Conservation (phyloP, 345 rosid genomes). For the Brassica carinata region DNA sequence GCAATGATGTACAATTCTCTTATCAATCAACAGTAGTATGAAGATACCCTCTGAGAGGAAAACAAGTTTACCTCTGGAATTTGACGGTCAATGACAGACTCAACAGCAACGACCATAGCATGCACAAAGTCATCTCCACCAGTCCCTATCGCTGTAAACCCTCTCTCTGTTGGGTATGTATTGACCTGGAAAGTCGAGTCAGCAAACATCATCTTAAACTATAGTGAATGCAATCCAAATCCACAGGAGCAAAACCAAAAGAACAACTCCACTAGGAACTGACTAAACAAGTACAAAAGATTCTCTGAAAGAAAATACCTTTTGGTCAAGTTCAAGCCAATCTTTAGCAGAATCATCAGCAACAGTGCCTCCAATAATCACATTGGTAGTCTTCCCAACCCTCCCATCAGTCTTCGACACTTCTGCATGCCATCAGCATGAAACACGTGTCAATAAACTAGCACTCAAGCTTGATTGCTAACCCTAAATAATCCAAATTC, state of each 20-base stretch:
- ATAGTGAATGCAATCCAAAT: constrained; percentile 10
- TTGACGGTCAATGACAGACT: constrained; percentile 82
- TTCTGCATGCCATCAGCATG: constrained; percentile 48
- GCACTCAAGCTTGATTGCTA: neutral
- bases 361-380: constrained; percentile 92
- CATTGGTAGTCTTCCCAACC: constrained; percentile 91
- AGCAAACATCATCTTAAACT: neutral
- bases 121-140: constrained; percentile 99
- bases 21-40: neutral
- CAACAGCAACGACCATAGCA: constrained; percentile 95
- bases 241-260: neutral
- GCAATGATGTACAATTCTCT: neutral
- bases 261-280: neutral
- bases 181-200: constrained; percentile 63
- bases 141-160: constrained; percentile 94
- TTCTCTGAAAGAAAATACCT: constrained; percentile 48
- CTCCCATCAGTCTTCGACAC: constrained; percentile 93
- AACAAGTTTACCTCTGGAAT: constrained; percentile 68
- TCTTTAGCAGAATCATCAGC: constrained; percentile 84
- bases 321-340: constrained; percentile 93
- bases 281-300: neutral
- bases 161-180: constrained; percentile 91
- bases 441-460: neutral
- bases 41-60: neutral
- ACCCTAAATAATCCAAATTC: neutral